phyloP scores from a whole-genome alignment of 208 protist genomes.

The Leishmania tarentolae region DNA sequence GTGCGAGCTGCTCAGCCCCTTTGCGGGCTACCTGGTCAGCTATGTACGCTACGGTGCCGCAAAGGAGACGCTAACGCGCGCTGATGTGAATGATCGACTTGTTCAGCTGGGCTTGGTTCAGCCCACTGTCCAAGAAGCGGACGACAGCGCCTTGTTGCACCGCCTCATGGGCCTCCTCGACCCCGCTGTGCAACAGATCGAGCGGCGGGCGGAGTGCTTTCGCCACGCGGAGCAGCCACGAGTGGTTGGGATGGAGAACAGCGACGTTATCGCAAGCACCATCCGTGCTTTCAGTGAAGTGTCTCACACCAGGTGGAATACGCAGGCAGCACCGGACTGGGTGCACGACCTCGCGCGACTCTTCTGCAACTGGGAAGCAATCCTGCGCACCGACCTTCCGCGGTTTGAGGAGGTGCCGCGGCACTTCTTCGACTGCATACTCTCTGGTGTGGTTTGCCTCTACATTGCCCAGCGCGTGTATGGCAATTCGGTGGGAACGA shows the following conservation, averaged over 20 bases:
- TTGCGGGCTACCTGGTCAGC: constrained; percentile 71
- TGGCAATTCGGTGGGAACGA: constrained; percentile 41
- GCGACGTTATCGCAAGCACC: constrained; percentile 47
- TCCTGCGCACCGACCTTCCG: constrained; percentile 81
- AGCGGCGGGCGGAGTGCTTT: constrained; percentile 52
- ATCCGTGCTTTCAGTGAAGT: constrained; percentile 64
- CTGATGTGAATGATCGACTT: constrained; percentile 70
- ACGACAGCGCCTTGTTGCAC: constrained; percentile 48
- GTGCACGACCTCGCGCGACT: constrained; percentile 83
- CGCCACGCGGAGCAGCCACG: constrained; percentile 31
- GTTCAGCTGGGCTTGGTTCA: constrained; percentile 63
- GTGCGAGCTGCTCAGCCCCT: constrained; percentile 79
- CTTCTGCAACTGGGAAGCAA: constrained; percentile 88
- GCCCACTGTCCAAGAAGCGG: constrained; percentile 62
- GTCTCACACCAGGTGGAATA: constrained; percentile 45
- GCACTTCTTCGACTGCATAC: constrained; percentile 84
- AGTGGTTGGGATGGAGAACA: constrained; percentile 54
- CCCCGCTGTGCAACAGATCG: constrained; percentile 59
- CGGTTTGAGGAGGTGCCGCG: constrained; percentile 77
- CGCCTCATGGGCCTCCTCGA: constrained; percentile 78
- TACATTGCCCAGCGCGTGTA: constrained; percentile 73
- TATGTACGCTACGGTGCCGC: constrained; percentile 70
- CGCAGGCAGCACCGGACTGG: constrained; percentile 63
- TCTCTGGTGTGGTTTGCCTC: constrained; percentile 69
- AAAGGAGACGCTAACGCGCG: constrained; percentile 61